Base-by-base conservation (phyloP, 768 basidiomycete species). In the Tulasnella sp. region DNA sequence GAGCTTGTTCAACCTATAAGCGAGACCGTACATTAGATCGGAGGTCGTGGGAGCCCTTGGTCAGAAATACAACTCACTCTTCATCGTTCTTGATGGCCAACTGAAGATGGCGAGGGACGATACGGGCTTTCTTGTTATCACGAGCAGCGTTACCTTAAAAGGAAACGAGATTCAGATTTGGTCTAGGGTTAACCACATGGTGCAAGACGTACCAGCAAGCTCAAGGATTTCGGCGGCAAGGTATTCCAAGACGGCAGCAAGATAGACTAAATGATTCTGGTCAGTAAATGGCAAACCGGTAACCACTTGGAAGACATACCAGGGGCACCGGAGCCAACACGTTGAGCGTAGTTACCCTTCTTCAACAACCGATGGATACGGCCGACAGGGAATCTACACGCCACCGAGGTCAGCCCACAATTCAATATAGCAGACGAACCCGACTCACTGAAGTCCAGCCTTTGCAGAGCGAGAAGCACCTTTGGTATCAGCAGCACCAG, bases 121-220 rank as follows among this genome's bases (percentile, higher is more conserved):
- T 92, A 83, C 91, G 89, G 63, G 86, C 83, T 75, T 92, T 86
- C 78, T 87, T 89, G 77, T 89, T 89, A 71, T 86, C 86, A 57
- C 86, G 84, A 40, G 87, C 86, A 14, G 86, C 86, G 64, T 86
- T 86, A 37, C 54, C 54, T 57, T n/a, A 23, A 21, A 23, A 17
- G 41, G 7, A 51, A 31, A 23, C 6, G 15, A 14, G 6, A 32
- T 48, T 57, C 17, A 25, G 40, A 43, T 11, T 43, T 57, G 32
- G 40, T 45, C 40, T 45, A 36, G 31, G 21, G 41, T 12, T 17
- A 57, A 32, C 29, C 29, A 17, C 11, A 15, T 14, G 41, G 23
- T 6, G 21, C 23, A 27, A 39, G 68, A 69, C 70, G 72, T 73
- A 65, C 90, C 90, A 61, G 90, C 90, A 35, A 93, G 77, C 69